These are phyloP conservation scores for Boletus insuetus DNA, from an alignment of 768 basidiomycete genomes.

Conservation along the genomic window DNA sequence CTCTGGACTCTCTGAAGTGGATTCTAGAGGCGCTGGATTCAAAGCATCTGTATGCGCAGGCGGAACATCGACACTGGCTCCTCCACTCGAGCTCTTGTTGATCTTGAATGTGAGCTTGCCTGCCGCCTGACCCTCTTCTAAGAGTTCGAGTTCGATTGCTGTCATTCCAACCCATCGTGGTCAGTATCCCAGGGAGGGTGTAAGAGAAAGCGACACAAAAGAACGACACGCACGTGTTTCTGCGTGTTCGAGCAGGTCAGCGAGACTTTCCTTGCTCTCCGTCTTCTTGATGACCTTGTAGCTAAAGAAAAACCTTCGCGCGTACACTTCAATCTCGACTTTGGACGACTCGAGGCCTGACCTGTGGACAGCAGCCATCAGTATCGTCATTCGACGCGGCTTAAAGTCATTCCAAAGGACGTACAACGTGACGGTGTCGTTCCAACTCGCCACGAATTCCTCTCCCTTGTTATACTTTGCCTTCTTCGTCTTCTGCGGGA, in stretches of 20 bases:
- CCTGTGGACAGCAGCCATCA: slow-evolving; percentile 14
- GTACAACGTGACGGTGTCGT: slow-evolving; percentile 26
- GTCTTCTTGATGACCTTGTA: slow-evolving; percentile 35
- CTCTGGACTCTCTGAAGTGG: slow-evolving; percentile 2
- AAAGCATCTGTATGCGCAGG: background rate
- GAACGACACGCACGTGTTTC: slow-evolving; percentile 24
- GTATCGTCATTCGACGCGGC: background rate
- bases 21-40: background rate
- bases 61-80: slow-evolving; percentile 1
- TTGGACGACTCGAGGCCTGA: slow-evolving; percentile 32
- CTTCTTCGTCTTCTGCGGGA: slow-evolving; percentile 28
- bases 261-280: slow-evolving; percentile 32
- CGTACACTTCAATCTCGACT: slow-evolving; percentile 34
- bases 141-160: slow-evolving; percentile 31
- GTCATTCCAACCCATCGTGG: background rate
- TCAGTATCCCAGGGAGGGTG: background rate
- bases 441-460: slow-evolving; percentile 30
- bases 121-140: slow-evolving; percentile 31
- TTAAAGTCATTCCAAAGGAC: background rate
- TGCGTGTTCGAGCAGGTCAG: slow-evolving; percentile 31
- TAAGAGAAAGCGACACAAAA: background rate
- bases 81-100: slow-evolving; percentile 11
- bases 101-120: slow-evolving; percentile 30
- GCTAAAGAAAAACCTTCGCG: slow-evolving; percentile 31
- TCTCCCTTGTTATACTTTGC: slow-evolving; percentile 24